These are phyloP conservation scores for Mycena vitilis DNA, from an alignment of 768 basidiomycete genomes.

Conservation along the genomic window DNA sequence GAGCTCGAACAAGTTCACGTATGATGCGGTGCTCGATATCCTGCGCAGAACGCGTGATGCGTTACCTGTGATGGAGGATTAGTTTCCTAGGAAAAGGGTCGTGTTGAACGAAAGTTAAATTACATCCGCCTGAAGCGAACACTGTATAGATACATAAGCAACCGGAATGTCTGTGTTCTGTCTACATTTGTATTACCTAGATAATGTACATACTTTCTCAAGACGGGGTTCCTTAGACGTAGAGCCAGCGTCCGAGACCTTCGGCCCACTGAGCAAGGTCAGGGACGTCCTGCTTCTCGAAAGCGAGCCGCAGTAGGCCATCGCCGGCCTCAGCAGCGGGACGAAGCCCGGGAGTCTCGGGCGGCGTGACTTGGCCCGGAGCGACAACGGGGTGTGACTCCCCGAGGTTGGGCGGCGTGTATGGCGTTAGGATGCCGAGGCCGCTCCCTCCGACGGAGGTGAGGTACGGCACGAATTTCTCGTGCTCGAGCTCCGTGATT, in stretches of 20 bases:
- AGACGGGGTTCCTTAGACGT: constrained; percentile 52
- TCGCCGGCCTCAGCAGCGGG: constrained; percentile 36
- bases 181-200: constrained; percentile 4
- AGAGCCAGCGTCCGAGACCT: constrained; percentile 69
- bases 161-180: constrained; percentile 5
- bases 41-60: constrained; percentile 20
- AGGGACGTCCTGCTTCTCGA: constrained; percentile 54
- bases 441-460: constrained; percentile 95
- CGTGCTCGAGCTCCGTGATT: constrained; percentile 65
- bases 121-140: neutral
- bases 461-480: constrained; percentile 85
- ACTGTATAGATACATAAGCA: constrained; percentile 6
- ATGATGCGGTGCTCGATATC: constrained; percentile 22
- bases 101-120: neutral
- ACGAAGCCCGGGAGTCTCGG: constrained; percentile 55
- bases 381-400: constrained; percentile 37
- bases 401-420: constrained; percentile 54
- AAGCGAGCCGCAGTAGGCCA: constrained; percentile 53
- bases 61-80: constrained; percentile 8
- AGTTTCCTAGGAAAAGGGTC: neutral
- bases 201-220: constrained; percentile 4
- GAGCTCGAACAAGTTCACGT: constrained; percentile 17
- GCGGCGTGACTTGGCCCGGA: constrained; percentile 60
- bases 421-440: constrained; percentile 84
- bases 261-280: constrained; percentile 66